phyloP scores from a whole-genome alignment of 2,329 filamentous ascomycete genomes.

The Microsporum ferrugineum region DNA sequence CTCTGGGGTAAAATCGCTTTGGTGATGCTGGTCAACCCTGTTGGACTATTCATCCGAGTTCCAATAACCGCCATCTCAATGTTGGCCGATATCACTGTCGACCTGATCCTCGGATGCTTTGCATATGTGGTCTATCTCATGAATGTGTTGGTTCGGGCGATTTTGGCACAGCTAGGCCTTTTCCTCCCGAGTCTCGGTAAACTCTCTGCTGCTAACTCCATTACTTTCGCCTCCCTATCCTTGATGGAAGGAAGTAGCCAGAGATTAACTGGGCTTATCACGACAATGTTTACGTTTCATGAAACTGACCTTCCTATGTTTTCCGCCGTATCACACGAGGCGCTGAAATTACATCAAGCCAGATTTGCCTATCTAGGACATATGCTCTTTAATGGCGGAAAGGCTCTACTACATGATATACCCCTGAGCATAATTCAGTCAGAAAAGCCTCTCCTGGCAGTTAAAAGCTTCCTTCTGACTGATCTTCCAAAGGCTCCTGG shows the following conservation, averaged over 20 bases:
- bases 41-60: conserved; percentile 53
- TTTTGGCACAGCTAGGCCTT: conserved; percentile 26
- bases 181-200: conserved; percentile 27
- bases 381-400: conserved; percentile 29
- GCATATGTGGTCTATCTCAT: conserved; percentile 40
- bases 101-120: conserved; percentile 55
- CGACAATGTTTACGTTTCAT: conserved; percentile 32
- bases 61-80: conserved; percentile 62
- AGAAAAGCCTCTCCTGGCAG: not conserved
- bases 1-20: conserved; percentile 78
- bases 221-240: conserved; percentile 32
- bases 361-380: conserved; percentile 37
- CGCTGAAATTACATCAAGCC: conserved; percentile 50
- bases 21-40: conserved; percentile 66
- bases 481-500: conserved; percentile 10
- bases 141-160: conserved; percentile 24
- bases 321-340: conserved; percentile 62
- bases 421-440: conserved; percentile 19
- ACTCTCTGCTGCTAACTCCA: conserved; percentile 26
- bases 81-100: conserved; percentile 67
- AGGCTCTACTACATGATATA: conserved; percentile 34
- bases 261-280: conserved; percentile 28
- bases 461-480: not conserved
- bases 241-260: conserved; percentile 33
- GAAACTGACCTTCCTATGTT: conserved; percentile 61